Evolutionary conservation across 345 rosid genomes (phyloP), one percentile per base, ranked within the genome.

Genomic region (Diplotaxis tenuifolia): DNA sequence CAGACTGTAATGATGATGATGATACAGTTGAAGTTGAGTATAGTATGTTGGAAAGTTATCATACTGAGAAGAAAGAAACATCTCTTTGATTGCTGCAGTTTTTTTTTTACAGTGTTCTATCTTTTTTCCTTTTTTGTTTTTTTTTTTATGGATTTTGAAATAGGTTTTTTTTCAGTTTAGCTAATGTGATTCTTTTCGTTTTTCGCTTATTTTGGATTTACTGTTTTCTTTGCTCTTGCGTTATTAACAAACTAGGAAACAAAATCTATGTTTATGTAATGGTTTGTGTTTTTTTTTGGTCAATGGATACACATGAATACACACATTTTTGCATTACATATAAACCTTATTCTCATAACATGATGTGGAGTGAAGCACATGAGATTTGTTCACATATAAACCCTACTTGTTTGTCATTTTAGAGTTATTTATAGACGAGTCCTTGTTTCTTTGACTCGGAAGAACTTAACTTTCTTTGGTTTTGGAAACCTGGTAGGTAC

Each of bases 31-130:
- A 84, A 68, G 83, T 72, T 53, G 93, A 87, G 62, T 82, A 73
- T 31, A 91, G 87, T 81, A 89, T 88, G 97, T 91, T 96, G 97
- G 96, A 94, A 82, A 89, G 96, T 81, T 89, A 89, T 88, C 82
- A 85, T 72, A 84, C 85, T 42, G 96, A 88, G 71, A 91, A 89
- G 93, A 91, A 90, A 84, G 98, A 94, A 47, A 47, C 53, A 7
- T 47, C 53, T 14, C 3, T 15, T 15, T 6, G 20, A 15, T 60
- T 60, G n/a, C 18, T 42, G 49, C 18, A 42, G 18, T 42, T 42
- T 42, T 42, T 42, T n/a, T n/a, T n/a, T n/a, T n/a, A n/a, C n/a
- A n/a, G n/a, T n/a, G n/a, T n/a, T n/a, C n/a, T n/a, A n/a, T n/a
- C n/a, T n/a, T n/a, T 58, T 73, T 19, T 3, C 19, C 15, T 55